Conservation (phyloP, 768 basidiomycete genomes). For the Exidia glandulosa region DNA sequence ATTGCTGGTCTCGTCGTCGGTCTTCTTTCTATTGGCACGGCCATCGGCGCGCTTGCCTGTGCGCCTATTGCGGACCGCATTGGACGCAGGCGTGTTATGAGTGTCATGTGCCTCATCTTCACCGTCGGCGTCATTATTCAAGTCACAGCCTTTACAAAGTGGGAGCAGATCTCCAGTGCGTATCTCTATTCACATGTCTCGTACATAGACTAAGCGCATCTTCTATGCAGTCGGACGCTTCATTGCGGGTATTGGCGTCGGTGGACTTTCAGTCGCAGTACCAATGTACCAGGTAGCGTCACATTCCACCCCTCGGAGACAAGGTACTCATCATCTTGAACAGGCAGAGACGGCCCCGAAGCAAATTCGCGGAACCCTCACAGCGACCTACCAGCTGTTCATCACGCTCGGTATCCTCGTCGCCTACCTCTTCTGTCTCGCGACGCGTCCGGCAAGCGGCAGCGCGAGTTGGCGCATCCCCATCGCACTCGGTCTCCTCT, state of each 20-base stretch:
- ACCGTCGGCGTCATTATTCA: conserved; percentile 52
- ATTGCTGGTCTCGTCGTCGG: conserved; percentile 47
- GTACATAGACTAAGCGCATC: neutral
- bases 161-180: conserved; percentile 45
- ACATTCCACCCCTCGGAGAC: neutral
- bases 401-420: conserved; percentile 63
- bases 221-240: conserved; percentile 44
- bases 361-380: conserved; percentile 59
- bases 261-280: conserved; percentile 55
- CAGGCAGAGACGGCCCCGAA: conserved; percentile 65
- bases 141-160: conserved; percentile 35
- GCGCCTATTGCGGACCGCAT: conserved; percentile 31
- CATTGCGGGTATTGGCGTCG: conserved; percentile 56
- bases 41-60: conserved; percentile 49
- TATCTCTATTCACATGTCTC: neutral
- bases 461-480: conserved; percentile 52
- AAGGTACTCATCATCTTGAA: conserved; percentile 13
- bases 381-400: conserved; percentile 50
- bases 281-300: conserved; percentile 32
- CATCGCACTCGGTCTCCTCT: conserved; percentile 50
- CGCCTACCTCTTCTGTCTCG: conserved; percentile 60
- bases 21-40: conserved; percentile 60
- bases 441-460: conserved; percentile 37
- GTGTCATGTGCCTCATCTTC: conserved; percentile 43
- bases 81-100: neutral